phyloP scores from a whole-genome alignment of 176 grass and related monocot genomes.

The Juncus effusus region DNA sequence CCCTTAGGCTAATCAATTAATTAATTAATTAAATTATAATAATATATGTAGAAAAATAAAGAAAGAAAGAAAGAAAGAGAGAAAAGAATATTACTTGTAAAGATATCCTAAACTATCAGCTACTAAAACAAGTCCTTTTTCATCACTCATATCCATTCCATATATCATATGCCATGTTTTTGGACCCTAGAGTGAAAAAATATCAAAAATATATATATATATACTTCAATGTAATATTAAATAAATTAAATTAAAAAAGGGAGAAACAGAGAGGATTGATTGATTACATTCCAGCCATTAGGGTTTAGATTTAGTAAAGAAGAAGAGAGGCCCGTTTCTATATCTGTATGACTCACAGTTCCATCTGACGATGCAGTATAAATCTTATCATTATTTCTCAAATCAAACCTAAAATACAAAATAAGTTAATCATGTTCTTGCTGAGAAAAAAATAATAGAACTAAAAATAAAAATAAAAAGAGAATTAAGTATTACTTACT shows the following conservation, averaged over 20 bases:
- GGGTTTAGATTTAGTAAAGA: conserved; percentile 80
- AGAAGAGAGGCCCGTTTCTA: conserved; percentile 67
- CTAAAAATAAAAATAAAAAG: not conserved
- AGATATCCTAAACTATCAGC: conserved; percentile 92
- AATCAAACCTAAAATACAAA: conserved; percentile 51
- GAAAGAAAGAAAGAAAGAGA: not conserved
- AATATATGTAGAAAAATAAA: conserved; percentile 1
- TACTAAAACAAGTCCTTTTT: conserved; percentile 80
- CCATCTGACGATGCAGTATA: conserved; percentile 96
- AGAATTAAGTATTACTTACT: conserved; percentile 41
- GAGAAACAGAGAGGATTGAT: conserved; percentile 3
- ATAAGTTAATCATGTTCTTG: conserved; percentile 14
- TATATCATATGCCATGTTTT: conserved; percentile 89
- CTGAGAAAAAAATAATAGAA: not conserved
- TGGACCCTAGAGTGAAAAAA: conserved; percentile 53
- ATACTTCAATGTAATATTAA: not conserved
- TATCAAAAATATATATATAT: conserved; percentile 4
- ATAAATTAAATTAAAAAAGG: conserved; percentile 8
- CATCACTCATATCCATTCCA: conserved; percentile 81
- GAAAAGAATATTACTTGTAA: conserved; percentile 42
- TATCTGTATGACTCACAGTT: conserved; percentile 69
- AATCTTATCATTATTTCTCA: conserved; percentile 53
- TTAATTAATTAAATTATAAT: not conserved
- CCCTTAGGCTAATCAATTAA: not conserved
- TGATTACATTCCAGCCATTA: conserved; percentile 83